These are phyloP conservation scores for Forsythia suspensa DNA, from an alignment of 257 asterid genomes.

Conservation along the genomic window DNA sequence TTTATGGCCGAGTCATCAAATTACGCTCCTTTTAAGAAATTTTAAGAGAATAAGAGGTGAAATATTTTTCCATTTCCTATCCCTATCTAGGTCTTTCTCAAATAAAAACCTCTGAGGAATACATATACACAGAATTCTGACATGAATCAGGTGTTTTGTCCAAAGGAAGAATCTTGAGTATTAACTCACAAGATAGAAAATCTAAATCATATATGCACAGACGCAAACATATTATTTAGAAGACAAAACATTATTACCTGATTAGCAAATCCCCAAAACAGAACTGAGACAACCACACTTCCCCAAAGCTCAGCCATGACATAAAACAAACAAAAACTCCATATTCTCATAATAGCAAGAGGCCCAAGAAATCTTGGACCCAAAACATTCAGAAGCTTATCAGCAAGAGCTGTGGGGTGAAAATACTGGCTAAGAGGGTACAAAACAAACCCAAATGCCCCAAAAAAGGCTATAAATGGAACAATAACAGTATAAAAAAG, in stretches of 20 bases:
- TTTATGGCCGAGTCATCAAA: background rate
- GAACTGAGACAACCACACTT: constrained; percentile 93
- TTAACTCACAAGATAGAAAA: constrained; percentile 17
- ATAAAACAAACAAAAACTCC: constrained; percentile 97
- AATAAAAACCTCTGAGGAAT: background rate
- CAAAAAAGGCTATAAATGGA: constrained; percentile 89
- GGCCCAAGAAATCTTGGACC: constrained; percentile 99
- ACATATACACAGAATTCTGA: background rate
- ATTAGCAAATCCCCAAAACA: constrained; percentile 98
- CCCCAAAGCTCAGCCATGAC: constrained; percentile 99
- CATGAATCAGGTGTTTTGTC: background rate
- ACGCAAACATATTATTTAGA: background rate
- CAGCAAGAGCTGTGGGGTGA: constrained; percentile 94
- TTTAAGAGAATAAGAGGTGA: no score
- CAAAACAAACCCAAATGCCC: constrained; percentile 91
- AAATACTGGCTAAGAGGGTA: constrained; percentile 80
- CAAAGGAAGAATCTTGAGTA: constrained; percentile 13
- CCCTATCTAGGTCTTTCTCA: constrained; percentile 7
- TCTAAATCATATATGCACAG: background rate
- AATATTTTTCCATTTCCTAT: background rate
- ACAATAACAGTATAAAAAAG: constrained; percentile 78
- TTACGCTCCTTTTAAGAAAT: background rate
- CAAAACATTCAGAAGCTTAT: constrained; percentile 57
- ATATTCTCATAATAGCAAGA: constrained; percentile 92
- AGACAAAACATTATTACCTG: constrained; percentile 52